Base-by-base conservation (phyloP, 768 basidiomycete genomes). In the Amanita molliuscula region DNA sequence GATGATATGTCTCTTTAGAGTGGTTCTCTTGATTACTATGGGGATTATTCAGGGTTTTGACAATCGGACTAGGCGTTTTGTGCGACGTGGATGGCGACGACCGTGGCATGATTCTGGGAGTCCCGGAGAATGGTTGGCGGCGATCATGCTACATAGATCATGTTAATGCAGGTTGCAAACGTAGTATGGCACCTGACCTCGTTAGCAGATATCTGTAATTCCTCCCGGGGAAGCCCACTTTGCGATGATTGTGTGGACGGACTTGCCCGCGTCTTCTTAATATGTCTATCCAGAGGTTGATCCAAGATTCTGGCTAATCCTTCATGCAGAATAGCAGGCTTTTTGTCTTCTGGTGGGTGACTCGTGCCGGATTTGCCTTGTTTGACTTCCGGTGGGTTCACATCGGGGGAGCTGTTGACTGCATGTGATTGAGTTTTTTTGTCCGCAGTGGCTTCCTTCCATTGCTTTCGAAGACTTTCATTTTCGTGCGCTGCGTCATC, bases 221-320 rank as follows among this genome's bases (percentile, higher is more conserved):
- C 46, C 21, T 26, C 34, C 16, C 25, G 46, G 25, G 46, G 46
- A 15, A 37, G 35, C 23, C 33, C 35, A 21, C 35, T 47, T 7
- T 47, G 33, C 29, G 26, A 37, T 2, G 28, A 28, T 1, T 40
- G 15, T 16, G 31, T 40, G 4, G 18, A 31, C 20, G 48, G 48
- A 41, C 48, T 48, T 5, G 48, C 26, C 9, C 48, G 10, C 5
- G 37, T 28, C 38, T 41, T 51, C 29, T 18, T 41, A 2, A 26
- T 18, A 15, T 34, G 34, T 18, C 33, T 15, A 2, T 46, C 44
- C 34, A 25, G 34, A 16, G 38, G 48, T 31, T 48, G 48, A 21
- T 37, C 47, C n/a, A 48, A 28, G 29, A 50, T 31, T 31, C 37
- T 34, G 38, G 50, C 50, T 11, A 51, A 26, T 8, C 50, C 50